Conservation (phyloP, 2,329 filamentous ascomycete genomes). For the Ceratocystis huliohia region DNA sequence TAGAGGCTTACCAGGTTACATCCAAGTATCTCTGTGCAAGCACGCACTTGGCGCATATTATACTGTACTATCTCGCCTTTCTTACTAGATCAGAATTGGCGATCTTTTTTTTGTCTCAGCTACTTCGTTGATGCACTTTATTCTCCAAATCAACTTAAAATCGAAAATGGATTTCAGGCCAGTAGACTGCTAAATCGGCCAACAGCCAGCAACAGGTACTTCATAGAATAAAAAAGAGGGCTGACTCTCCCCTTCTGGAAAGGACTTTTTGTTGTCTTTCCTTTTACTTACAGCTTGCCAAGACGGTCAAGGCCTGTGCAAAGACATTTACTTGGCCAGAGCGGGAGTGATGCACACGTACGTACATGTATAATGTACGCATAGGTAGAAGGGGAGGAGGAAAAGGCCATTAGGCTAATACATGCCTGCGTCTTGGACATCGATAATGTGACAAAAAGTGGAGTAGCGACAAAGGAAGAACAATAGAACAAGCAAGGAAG, state of each 20-base stretch:
- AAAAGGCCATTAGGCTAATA: neutral
- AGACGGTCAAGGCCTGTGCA: slow-evolving; percentile 1
- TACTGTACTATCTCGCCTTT: too few relatives aligned
- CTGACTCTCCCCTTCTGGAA: neutral
- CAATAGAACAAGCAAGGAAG: neutral
- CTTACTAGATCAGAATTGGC: too few relatives aligned
- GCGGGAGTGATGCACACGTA: neutral
- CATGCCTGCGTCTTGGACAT: neutral
- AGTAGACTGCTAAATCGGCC: neutral
- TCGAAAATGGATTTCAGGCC: too few relatives aligned
- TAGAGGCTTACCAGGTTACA: neutral
- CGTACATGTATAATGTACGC: neutral
- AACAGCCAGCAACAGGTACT: neutral
- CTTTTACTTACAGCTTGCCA: neutral
- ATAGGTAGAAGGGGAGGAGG: neutral
- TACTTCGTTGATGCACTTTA: too few relatives aligned
- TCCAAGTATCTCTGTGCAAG: too few relatives aligned
- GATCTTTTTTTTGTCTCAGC: too few relatives aligned
- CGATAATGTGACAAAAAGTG: neutral
- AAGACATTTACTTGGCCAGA: neutral
- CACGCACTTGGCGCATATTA: too few relatives aligned
- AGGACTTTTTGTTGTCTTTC: slow-evolving; percentile 1
- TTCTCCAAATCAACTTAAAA: too few relatives aligned
- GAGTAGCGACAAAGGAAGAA: neutral
- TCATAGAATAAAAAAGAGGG: too few relatives aligned